phyloP scores from a whole-genome alignment of 1,284 basidiomycete species.

The Trichosporon sp. region DNA sequence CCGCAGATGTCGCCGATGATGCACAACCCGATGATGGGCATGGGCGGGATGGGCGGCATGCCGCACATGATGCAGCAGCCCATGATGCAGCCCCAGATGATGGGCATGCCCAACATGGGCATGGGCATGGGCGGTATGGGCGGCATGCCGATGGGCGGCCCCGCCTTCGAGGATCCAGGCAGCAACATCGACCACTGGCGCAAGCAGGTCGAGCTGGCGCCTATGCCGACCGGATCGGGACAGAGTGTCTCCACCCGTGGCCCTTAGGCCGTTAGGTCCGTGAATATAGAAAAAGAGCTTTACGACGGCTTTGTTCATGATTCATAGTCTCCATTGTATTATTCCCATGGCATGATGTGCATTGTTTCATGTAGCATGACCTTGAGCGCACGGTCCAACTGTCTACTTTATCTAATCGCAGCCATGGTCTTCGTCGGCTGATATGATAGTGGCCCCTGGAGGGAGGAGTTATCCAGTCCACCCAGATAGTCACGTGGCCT shows the following conservation, averaged over 20 bases:
- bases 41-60: constrained; percentile 1
- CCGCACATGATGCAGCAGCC: neutral
- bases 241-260: constrained; percentile 7
- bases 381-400: too few species aligned
- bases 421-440: too few species aligned
- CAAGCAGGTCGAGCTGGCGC: constrained; percentile 11
- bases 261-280: too few species aligned
- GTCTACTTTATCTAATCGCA: too few species aligned
- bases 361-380: too few species aligned
- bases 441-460: too few species aligned
- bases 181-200: constrained; percentile 24
- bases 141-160: constrained; percentile 3
- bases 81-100: constrained; percentile 8
- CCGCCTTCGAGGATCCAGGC: constrained; percentile 14
- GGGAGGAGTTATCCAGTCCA: neutral
- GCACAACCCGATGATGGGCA: constrained; percentile 8
- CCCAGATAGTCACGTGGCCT: neutral
- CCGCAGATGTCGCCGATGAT: constrained; percentile 3
- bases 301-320: neutral
- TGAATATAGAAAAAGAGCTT: neutral
- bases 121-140: constrained; percentile 11
- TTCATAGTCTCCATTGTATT: neutral
- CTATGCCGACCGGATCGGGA: constrained; percentile 9
- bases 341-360: neutral
- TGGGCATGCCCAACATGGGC: constrained; percentile 13